phyloP scores from a whole-genome alignment of 1,139 yeast genomes.

The Zygosaccharomyces sapae region DNA sequence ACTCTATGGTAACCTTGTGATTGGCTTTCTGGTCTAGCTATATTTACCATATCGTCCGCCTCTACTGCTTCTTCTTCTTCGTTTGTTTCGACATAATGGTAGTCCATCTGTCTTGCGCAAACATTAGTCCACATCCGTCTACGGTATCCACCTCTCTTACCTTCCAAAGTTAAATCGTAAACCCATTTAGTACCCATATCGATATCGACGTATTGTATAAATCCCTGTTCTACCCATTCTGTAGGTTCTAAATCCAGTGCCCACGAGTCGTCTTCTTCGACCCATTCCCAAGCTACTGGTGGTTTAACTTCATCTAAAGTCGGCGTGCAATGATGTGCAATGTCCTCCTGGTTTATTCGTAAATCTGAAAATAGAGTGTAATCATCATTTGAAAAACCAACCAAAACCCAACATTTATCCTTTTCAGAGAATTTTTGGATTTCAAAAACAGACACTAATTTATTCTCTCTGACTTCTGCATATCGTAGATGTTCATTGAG shows the following conservation, averaged over 20 bases:
- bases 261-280: slow-evolving; percentile 46
- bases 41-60: slow-evolving; percentile 20
- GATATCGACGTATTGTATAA: slow-evolving; percentile 51
- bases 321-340: slow-evolving; percentile 28
- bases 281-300: slow-evolving; percentile 57
- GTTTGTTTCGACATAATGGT: slow-evolving; percentile 8
- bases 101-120: slow-evolving; percentile 33
- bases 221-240: slow-evolving; percentile 54
- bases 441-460: slow-evolving; percentile 64
- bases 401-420: slow-evolving; percentile 54
- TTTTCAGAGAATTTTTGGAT: slow-evolving; percentile 53
- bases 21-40: slow-evolving; percentile 17
- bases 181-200: slow-evolving; percentile 78
- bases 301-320: slow-evolving; percentile 44
- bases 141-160: slow-evolving; percentile 38
- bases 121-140: slow-evolving; percentile 54
- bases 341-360: slow-evolving; percentile 32
- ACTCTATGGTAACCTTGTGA: slow-evolving; percentile 21
- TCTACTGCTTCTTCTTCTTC: slow-evolving; percentile 11
- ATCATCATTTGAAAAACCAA: slow-evolving; percentile 55
- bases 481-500: slow-evolving; percentile 38
- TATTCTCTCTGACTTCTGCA: slow-evolving; percentile 36
- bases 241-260: slow-evolving; percentile 54
- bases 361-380: slow-evolving; percentile 45
- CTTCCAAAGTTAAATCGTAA: slow-evolving; percentile 47